Evolutionary conservation across 2,329 filamentous ascomycete genomes (phyloP).

Genomic region (Aureobasidium sp.): DNA sequence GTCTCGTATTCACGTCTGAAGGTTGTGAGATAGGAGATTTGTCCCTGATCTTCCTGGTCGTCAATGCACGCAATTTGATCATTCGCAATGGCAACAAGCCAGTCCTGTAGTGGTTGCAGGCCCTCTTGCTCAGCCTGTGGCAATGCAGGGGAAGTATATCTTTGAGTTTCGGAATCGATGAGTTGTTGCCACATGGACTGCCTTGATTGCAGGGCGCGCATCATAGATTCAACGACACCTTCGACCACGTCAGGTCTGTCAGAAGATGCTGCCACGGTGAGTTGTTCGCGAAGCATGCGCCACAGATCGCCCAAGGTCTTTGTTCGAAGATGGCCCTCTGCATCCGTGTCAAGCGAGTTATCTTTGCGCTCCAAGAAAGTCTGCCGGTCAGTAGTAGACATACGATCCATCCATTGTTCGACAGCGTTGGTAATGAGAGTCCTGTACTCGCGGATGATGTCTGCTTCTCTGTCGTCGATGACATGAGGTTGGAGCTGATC

Average conservation of each 20-base stretch:
- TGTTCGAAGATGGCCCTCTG: conserved; percentile 85
- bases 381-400: conserved; percentile 72
- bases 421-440: conserved; percentile 92
- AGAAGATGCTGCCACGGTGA: conserved; percentile 76
- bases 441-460: conserved; percentile 88
- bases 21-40: conserved; percentile 73
- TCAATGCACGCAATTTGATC: conserved; percentile 98
- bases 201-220: conserved; percentile 71
- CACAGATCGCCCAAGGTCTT: conserved; percentile 91
- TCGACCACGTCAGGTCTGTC: conserved; percentile 85
- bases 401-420: conserved; percentile 95
- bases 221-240: conserved; percentile 94
- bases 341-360: conserved; percentile 77
- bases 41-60: conserved; percentile 63
- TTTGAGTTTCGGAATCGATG: conserved; percentile 74
- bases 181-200: conserved; percentile 83
- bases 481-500: conserved; percentile 77
- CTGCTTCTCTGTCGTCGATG: conserved; percentile 80
- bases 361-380: conserved; percentile 72
- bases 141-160: conserved; percentile 52
- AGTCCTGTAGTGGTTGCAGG: conserved; percentile 71
- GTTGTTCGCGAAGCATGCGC: conserved; percentile 93
- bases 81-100: conserved; percentile 93
- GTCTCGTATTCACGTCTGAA: conserved; percentile 80
- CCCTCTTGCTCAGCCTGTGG: conserved; percentile 52